phyloP scores from a whole-genome alignment of 2,329 filamentous ascomycete species.

The Cladosporium sp. region DNA sequence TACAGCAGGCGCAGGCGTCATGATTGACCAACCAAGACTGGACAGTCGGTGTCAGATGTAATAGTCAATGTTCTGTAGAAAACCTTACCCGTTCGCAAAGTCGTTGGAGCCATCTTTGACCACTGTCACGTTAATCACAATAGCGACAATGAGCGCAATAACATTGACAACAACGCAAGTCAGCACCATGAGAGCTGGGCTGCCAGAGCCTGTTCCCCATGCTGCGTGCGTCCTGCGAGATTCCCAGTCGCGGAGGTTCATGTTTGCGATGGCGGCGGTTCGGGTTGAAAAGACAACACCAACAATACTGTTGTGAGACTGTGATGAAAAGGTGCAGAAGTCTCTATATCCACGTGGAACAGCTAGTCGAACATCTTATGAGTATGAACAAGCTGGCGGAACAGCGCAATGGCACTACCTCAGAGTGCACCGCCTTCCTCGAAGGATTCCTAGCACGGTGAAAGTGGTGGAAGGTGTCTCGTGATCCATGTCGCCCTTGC shows the following conservation, averaged over 20 bases:
- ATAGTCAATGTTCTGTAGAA: not conserved
- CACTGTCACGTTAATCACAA: not conserved
- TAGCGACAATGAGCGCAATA: not conserved
- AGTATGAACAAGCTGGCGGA: too few relatives aligned
- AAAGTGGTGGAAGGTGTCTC: not conserved
- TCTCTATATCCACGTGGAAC: too few relatives aligned
- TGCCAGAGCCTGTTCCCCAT: slow-evolving; percentile 9
- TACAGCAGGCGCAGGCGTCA: not conserved
- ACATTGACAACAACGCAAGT: slow-evolving; percentile 1
- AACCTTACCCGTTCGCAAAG: not conserved
- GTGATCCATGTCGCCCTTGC: not conserved
- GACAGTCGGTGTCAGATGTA: not conserved
- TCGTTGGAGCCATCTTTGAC: slow-evolving; percentile 1
- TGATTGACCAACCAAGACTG: not conserved
- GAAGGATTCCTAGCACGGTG: slow-evolving; percentile 3
- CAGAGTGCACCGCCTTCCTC: slow-evolving; percentile 4
- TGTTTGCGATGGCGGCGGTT: not conserved
- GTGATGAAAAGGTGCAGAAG: too few relatives aligned
- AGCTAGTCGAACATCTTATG: too few relatives aligned
- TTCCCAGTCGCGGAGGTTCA: slow-evolving; percentile 10
- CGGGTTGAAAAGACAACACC: too few relatives aligned
- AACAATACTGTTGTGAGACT: too few relatives aligned
- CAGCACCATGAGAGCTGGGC: slow-evolving; percentile 7
- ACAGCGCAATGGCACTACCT: too few relatives aligned
- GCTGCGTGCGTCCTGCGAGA: slow-evolving; percentile 6